Conservation (phyloP, 169 alveolate genomes). For the Plasmodium malariae region DNA sequence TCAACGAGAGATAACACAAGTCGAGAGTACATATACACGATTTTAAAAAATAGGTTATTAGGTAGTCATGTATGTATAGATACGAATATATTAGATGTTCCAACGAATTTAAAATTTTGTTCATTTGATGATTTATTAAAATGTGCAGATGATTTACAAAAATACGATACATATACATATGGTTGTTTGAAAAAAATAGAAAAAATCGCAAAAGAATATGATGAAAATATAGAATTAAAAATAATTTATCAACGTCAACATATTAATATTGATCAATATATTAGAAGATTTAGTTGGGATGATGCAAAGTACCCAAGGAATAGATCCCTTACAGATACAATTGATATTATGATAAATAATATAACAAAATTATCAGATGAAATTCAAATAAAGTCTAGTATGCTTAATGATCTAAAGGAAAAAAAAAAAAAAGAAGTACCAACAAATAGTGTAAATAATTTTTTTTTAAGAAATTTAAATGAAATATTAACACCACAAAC, state of each 20-base stretch:
- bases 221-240: slow-evolving; percentile 82
- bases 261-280: slow-evolving; percentile 84
- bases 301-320: slow-evolving; percentile 91
- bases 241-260: slow-evolving; percentile 87
- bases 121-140: slow-evolving; percentile 87
- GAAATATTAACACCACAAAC: slow-evolving; percentile 90
- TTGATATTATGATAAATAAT: slow-evolving; percentile 87
- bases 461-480: slow-evolving; percentile 84
- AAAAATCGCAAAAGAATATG: slow-evolving; percentile 82
- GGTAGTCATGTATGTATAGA: slow-evolving; percentile 81
- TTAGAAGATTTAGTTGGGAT: slow-evolving; percentile 91
- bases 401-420: slow-evolving; percentile 88
- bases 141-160: slow-evolving; percentile 88
- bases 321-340: slow-evolving; percentile 86
- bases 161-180: slow-evolving; percentile 87
- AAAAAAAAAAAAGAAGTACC: slow-evolving; percentile 74
- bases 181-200: slow-evolving; percentile 85
- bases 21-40: slow-evolving; percentile 82
- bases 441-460: slow-evolving; percentile 76
- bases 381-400: slow-evolving; percentile 86
- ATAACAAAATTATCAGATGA: slow-evolving; percentile 87
- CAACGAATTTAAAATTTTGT: slow-evolving; percentile 87
- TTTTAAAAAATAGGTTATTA: slow-evolving; percentile 80
- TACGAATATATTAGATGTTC: slow-evolving; percentile 85
- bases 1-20: slow-evolving; percentile 78